A percentile compares a stretch with the other conserved stretches of the same genome.
Evolutionary conservation across 2,329 filamentous ascomycete species (phyloP).

Genomic region (Chlorencoelia australis): DNA sequence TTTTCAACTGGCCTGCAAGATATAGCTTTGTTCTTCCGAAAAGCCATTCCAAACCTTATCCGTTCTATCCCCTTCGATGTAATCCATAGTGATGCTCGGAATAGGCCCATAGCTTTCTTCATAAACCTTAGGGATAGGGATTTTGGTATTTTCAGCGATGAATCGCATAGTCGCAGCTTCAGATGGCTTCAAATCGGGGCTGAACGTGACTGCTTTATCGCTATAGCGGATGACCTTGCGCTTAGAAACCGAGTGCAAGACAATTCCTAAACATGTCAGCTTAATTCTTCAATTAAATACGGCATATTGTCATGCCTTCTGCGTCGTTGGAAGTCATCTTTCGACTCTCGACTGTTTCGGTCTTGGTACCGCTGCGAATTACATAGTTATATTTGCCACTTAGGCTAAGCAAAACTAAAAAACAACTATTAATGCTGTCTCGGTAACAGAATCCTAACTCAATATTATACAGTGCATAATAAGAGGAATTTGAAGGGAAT

Average conservation of each 20-base stretch:
- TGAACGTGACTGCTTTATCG: constrained; percentile 9
- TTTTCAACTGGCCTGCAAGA: constrained; percentile 7
- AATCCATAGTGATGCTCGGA: constrained; percentile 10
- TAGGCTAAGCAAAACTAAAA: no score
- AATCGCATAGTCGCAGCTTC: constrained; percentile 34
- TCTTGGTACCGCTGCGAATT: no score
- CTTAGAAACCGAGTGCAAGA: constrained; percentile 6
- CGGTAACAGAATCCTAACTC: no score
- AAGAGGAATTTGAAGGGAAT: no score
- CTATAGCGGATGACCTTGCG: constrained; percentile 9
- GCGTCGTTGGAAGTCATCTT: no score
- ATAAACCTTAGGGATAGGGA: constrained; percentile 37
- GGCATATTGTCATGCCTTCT: no score
- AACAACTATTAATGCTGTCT: no score
- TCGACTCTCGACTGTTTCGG: no score
- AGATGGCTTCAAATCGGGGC: constrained; percentile 20
- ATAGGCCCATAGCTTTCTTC: constrained; percentile 2
- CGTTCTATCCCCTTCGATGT: constrained; percentile 8
- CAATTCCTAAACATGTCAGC: constrained; percentile 3
- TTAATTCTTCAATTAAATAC: no score
- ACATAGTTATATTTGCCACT: no score
- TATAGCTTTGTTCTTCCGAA: constrained; percentile 6
- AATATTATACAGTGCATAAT: no score
- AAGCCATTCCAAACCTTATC: constrained; percentile 8
- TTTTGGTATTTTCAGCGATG: constrained; percentile 31